Evolutionary conservation across 2,329 filamentous ascomycete species (phyloP), one percentile per base, ranked within the genome.

Genomic region (Hymenoscyphus occultus): DNA sequence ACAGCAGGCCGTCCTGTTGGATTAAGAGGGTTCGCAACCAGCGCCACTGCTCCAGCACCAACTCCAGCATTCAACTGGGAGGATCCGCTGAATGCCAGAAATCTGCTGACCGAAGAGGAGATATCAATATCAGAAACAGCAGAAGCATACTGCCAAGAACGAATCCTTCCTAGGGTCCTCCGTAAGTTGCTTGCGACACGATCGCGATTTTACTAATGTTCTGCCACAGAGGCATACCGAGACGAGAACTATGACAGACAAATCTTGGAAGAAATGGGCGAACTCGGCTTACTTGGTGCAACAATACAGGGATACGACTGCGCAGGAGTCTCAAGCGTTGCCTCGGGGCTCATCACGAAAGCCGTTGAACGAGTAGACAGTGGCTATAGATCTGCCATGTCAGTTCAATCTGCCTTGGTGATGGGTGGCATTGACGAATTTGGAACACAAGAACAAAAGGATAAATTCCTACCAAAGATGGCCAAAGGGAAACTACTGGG

Each of bases 391-490:
- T 96, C 92, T 59, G 93, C 91, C 69, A 96, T 96, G 90, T 96
- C 92, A 6, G 93, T 97, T 22, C 93, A 97, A 77, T 94, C 91
- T 67, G 95, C 93, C 0, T 82, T 97, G n/a, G 91, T 90, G 28
- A 97, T 97, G 93, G 93, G 92, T 28, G 92, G 91, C 32, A 97
- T 97, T 73, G 83, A 93, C 76, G 91, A 96, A 72, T 94, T 93
- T 72, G 93, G 93, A 5, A 88, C 90, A n/a, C 79, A 89, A 73
- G 93, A 97, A 78, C 89, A 92, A 74, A 97, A 96, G 79, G 89
- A 97, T 69, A 90, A 85, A 70, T 93, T 91, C 71, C 80, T 97
- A 14, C 92, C 92, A 0, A 81, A 83, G 16, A 88, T 97, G 84
- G 93, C 92, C 31, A 90, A 91, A 77, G 93, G 93, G 6, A 90